A percentile compares a stretch with the other conserved stretches of the same genome.
Evolutionary conservation across 129 eudicot genomes (phyloP).

Genomic region (Artemisia annua): DNA sequence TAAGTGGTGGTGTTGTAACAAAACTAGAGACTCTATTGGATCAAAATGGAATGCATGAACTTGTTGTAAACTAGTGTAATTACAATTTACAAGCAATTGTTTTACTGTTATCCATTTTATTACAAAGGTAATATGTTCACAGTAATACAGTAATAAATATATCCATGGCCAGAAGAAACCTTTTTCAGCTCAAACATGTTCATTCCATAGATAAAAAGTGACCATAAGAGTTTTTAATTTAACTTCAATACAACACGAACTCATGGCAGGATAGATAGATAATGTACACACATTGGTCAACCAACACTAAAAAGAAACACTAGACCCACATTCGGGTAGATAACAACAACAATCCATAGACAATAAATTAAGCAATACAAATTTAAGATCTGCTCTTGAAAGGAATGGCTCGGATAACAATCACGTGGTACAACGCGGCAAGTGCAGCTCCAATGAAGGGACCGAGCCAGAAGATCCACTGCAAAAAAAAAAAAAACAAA

Average conservation of each 20-base stretch:
- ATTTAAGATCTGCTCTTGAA: constrained; percentile 70
- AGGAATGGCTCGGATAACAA: constrained; percentile 83
- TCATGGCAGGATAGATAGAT: constrained; percentile 19
- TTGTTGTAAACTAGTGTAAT: no score
- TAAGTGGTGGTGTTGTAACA: no score
- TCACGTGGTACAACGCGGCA: constrained; percentile 79
- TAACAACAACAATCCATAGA: constrained; percentile 20
- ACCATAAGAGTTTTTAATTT: constrained; percentile 23
- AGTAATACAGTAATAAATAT: no score
- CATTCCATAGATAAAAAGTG: constrained; percentile 15
- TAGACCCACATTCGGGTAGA: constrained; percentile 1
- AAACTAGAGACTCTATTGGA: no score
- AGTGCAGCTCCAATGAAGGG: constrained; percentile 87
- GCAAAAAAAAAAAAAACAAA: constrained; percentile 7
- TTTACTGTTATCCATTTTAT: no score
- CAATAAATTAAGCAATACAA: constrained; percentile 8
- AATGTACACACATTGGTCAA: constrained; percentile 49
- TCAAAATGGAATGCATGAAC: no score
- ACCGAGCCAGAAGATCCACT: constrained; percentile 97
- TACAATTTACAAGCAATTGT: no score
- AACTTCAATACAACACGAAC: constrained; percentile 30
- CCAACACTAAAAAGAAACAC: constrained; percentile 5
- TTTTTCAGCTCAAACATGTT: constrained; percentile 1
- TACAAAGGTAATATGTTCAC: no score
- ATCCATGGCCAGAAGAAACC: background rate